These are phyloP conservation scores for Inonotus obliquus DNA, from an alignment of 1,284 basidiomycete species.

Conservation along the genomic window DNA sequence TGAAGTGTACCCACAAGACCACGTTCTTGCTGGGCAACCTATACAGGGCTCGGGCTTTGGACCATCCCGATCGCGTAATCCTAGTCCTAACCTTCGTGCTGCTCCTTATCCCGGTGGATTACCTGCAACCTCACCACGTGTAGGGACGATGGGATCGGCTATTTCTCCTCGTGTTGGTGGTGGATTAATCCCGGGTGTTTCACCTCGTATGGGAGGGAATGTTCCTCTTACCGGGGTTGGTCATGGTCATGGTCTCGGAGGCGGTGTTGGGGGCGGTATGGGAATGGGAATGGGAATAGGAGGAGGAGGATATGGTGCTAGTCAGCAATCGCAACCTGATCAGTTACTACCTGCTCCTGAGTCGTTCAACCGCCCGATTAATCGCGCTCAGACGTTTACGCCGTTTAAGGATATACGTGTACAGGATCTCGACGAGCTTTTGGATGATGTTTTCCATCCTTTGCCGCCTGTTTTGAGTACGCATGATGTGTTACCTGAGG, in stretches of 20 bases:
- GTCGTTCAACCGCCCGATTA: slow-evolving; percentile 65
- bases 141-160: neutral
- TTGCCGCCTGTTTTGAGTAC: slow-evolving; percentile 59
- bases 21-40: slow-evolving; percentile 48
- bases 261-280: no score
- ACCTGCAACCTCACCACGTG: slow-evolving; percentile 4
- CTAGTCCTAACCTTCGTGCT: slow-evolving; percentile 15
- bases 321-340: slow-evolving; percentile 27
- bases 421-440: slow-evolving; percentile 68
- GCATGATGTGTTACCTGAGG: slow-evolving; percentile 72
- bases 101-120: slow-evolving; percentile 9
- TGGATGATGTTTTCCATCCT: slow-evolving; percentile 58
- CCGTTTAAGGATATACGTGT: slow-evolving; percentile 67
- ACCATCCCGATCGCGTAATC: slow-evolving; percentile 12
- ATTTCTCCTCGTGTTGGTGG: slow-evolving; percentile 13
- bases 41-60: slow-evolving; percentile 1
- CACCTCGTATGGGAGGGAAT: slow-evolving; percentile 14
- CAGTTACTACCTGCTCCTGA: slow-evolving; percentile 57
- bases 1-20: slow-evolving; percentile 46
- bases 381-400: slow-evolving; percentile 59
- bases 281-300: no score
- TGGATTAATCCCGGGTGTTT: neutral
- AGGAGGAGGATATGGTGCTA: slow-evolving; percentile 9
- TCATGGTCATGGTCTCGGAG: no score
- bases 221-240: neutral